phyloP scores from a whole-genome alignment of 805 yeast genomes.

The Wickerhamomyces chambardii region DNA sequence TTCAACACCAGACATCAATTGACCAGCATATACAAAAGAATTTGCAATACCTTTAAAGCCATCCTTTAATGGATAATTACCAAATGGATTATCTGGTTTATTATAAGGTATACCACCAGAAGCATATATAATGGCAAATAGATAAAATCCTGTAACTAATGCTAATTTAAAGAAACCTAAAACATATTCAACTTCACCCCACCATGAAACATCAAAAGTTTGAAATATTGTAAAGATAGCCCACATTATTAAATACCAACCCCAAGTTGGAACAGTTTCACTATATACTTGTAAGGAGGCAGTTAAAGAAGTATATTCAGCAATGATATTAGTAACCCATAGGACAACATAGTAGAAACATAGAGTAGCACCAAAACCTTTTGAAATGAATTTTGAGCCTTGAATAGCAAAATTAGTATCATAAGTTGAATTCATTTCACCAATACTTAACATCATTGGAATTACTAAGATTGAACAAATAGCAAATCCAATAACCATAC shows the following conservation, averaged over 20 bases:
- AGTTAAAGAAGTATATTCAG: constrained; percentile 41
- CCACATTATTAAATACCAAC: constrained; percentile 43
- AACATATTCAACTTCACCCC: constrained; percentile 46
- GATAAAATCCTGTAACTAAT: constrained; percentile 34
- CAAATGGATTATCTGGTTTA: constrained; percentile 18
- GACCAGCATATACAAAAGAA: constrained; percentile 56
- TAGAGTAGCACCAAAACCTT: constrained; percentile 42
- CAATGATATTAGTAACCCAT: constrained; percentile 44
- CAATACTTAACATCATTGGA: constrained; percentile 40
- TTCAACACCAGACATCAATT: constrained; percentile 69
- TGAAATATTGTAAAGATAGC: constrained; percentile 35
- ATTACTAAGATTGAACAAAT: constrained; percentile 41
- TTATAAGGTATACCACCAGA: constrained; percentile 25
- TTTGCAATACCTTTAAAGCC: constrained; percentile 42
- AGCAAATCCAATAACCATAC: constrained; percentile 36
- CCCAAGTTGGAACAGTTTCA: constrained; percentile 39
- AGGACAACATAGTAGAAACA: constrained; percentile 41
- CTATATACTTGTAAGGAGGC: constrained; percentile 38
- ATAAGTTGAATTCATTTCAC: constrained; percentile 39
- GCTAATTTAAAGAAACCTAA: constrained; percentile 34
- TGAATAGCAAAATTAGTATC: constrained; percentile 41
- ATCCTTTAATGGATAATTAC: constrained; percentile 19
- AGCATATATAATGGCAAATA: constrained; percentile 31
- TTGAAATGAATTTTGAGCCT: constrained; percentile 37
- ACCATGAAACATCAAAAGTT: constrained; percentile 35